Base-by-base conservation (phyloP, 768 basidiomycete species). In the Tremella mesenterica region DNA sequence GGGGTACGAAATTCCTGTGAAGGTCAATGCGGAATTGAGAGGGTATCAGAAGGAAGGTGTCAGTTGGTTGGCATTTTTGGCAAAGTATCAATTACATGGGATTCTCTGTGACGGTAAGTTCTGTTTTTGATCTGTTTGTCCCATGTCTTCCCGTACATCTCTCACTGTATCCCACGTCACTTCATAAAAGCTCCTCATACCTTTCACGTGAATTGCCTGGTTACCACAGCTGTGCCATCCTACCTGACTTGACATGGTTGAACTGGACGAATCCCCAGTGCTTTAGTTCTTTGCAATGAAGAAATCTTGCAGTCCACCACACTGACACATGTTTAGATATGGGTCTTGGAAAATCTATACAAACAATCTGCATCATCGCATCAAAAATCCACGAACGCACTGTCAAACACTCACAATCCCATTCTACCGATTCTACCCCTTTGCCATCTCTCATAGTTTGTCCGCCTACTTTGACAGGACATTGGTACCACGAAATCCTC, bases 11-110 rank as follows among this genome's bases (percentile, higher is more conserved):
- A 81, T 99, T 1, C 90, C 95, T 0, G 82, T 91, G 51, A 75
- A 77, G 25, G 87, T 99, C 78, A 88, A 92, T 53, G 91, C 92
- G 28, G 89, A 96, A 61, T 77, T 99, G 44, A 85, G 95, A 54
- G 89, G 91, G 70, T 99, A 99, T 71, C 95, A 99, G 73, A 88
- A 89, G 75, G 95, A 99, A 52, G 95, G 95, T 29, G 88, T 99
- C 60, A 97, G 89, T 70, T 99, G 95, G 95, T 78, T 99, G 16
- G 95, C 95, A 1, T 99, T 99, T 77, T 78, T 99, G 31, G 88
- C 90, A 18, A 96, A 95, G 71, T 99, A 95, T 71, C 95, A 97
- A 65, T 75, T 99, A 2, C 95, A 99, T 69, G 95, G 95, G 13
- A 88, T 97, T 63, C 82, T 99, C 26, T 99, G 95, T 69, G 95